These are phyloP conservation scores for Lyophyllum atratum DNA, from an alignment of 768 basidiomycete genomes.

Conservation along the genomic window DNA sequence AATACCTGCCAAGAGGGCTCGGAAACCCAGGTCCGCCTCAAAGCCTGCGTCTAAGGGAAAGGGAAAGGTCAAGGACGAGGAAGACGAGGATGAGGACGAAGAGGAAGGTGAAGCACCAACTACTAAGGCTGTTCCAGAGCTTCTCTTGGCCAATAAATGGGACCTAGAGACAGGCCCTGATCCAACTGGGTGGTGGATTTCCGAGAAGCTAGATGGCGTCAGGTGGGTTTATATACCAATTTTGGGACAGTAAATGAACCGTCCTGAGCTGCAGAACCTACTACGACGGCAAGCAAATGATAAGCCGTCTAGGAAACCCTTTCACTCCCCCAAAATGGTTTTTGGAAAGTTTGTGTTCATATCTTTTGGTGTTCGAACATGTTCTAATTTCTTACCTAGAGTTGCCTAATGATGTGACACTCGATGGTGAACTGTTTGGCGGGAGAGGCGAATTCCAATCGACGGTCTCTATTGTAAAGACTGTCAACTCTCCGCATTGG, in stretches of 20 bases:
- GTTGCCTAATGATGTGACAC: conserved; percentile 53
- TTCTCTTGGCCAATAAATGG: conserved; percentile 60
- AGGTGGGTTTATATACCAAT: conserved; percentile 36
- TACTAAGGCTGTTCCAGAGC: conserved; percentile 39
- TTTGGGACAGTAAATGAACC: not conserved
- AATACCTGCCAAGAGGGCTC: conserved; percentile 12
- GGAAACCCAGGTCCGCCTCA: conserved; percentile 13
- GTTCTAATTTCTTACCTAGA: conserved; percentile 28
- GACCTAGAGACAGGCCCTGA: conserved; percentile 54
- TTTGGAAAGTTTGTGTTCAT: conserved; percentile 45
- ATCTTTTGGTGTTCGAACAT: not conserved
- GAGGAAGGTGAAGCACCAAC: conserved; percentile 3
- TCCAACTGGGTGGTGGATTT: conserved; percentile 62
- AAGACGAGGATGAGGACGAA: conserved; percentile 18
- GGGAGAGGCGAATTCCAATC: conserved; percentile 59
- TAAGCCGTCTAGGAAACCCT: conserved; percentile 58
- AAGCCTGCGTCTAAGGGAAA: conserved; percentile 14
- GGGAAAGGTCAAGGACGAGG: conserved; percentile 28
- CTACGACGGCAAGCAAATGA: conserved; percentile 53
- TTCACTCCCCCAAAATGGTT: conserved; percentile 62
- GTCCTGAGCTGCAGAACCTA: conserved; percentile 39
- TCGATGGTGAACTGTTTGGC: conserved; percentile 62
- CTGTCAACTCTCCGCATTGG: conserved; percentile 58
- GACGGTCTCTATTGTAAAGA: conserved; percentile 62
- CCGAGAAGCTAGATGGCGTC: conserved; percentile 64